phyloP scores from a whole-genome alignment of 1,139 yeast species.

The Debaryomyces subglobosus region DNA sequence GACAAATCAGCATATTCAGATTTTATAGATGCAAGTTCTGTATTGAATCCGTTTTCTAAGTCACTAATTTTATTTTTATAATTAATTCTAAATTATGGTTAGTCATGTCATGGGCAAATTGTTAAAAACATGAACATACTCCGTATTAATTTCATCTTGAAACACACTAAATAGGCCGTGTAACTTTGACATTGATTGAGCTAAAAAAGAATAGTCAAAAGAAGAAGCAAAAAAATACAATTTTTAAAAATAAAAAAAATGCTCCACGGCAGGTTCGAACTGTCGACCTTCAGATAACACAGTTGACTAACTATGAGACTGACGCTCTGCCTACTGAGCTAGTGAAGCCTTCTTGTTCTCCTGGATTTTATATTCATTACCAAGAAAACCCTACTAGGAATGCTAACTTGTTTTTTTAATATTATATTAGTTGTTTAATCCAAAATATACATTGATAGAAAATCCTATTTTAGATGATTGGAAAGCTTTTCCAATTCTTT shows the following conservation, averaged over 20 bases:
- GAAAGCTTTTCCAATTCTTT: conserved; percentile 8
- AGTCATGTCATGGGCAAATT: not conserved
- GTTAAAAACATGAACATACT: conserved; percentile 9
- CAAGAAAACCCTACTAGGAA: not conserved
- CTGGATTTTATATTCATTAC: not conserved
- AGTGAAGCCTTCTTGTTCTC: conserved; percentile 34
- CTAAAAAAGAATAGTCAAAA: not conserved
- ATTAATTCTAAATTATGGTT: conserved; percentile 7
- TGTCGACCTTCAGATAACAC: conserved; percentile 57
- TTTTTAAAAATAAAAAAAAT: conserved; percentile 21
- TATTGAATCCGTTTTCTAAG: conserved; percentile 12
- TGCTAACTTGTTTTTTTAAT: not conserved
- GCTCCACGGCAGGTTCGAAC: conserved; percentile 61
- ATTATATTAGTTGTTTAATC: not conserved
- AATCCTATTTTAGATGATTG: not conserved
- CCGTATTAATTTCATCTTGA: conserved; percentile 11
- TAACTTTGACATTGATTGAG: conserved; percentile 1
- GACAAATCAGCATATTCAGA: conserved; percentile 7
- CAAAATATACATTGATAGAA: not conserved
- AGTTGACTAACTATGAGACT: conserved; percentile 39
- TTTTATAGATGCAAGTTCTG: conserved; percentile 4
- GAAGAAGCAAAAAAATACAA: not conserved
- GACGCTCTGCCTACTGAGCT: conserved; percentile 58
- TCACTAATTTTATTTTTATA: conserved; percentile 7
- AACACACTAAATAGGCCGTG: conserved; percentile 10